Base-by-base conservation (phyloP, 2,329 filamentous ascomycete genomes). In the Nannizziopsis arthrosporioides region DNA sequence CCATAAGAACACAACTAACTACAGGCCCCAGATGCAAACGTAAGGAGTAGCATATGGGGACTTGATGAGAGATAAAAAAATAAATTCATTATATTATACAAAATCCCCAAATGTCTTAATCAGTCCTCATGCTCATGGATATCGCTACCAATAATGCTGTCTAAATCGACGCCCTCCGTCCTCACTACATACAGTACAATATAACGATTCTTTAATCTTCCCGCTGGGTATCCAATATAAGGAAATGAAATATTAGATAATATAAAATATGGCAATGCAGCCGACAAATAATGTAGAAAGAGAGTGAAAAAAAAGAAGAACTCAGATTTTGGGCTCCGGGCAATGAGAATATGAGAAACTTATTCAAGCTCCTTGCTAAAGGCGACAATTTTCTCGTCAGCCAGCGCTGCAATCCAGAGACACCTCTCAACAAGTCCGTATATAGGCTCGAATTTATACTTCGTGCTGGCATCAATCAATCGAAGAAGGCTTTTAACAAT, bases 401-500 rank as follows among this genome's bases (percentile, higher is more conserved):
- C 67, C 38, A 82, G 63, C 39, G 76, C 76, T 35, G 77, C 74
- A 55, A 82, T 71, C 79, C 79, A 82, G 30, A 82, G 68, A 62
- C 78, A 82, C 53, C 75, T 73, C 60, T 77, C 76, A 52, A 82
- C 68, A 31, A 79, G 68, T 50, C 76, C 75, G 1, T 72, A 71
- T 39, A 80, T 69, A 10, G 77, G 72, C 50, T 73, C 69, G 56
- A 81, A 77, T 2, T 61, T 68, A 58, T 82, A 82, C 57, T 74
- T 77, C 9, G 75, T 75, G 59, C 78, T 81, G 11, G 77, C 76
- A 57, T 82, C 79, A 44, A 82, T 75, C 19, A 82, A 63, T 42
- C 78, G 69, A 38, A 82, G 66, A 31, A 82, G 65, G 52, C 72
- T 78, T 62, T 82, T 82, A 51, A 82, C 77, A 49, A 82, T 81